Base-by-base conservation (phyloP, 257 asterid genomes). In the Jacaranda mimosifolia region DNA sequence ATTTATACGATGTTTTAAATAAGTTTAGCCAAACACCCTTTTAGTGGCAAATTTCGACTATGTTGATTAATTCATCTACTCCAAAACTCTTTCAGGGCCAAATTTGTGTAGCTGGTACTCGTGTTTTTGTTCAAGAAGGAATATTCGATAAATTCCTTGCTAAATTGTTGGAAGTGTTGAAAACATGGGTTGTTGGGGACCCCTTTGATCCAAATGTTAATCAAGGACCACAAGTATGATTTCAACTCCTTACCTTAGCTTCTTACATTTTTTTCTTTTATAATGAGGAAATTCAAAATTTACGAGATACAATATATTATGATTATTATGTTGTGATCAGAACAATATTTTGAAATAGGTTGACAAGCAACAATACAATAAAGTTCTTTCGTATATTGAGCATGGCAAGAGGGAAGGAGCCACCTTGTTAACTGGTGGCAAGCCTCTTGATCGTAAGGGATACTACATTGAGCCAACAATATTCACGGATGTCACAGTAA, bases 201-300 rank as follows among this genome's bases (percentile, higher is more conserved):
- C 95, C 97, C 46, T 89, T 92, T 39, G 88, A 92, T 80, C 89
- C 90, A 35, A 86, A 82, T 56, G 85, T 80, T 35, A 85, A 78
- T 56, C 93, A 90, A 63, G 97, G 97, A 32, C 97, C 97, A 48
- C 97, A 90, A 26, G 97, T 86, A 85, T n/a, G 51, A 15, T 26
- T 46, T 7, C 6, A 1, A 19, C 14, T 0, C 6, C 39, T 48
- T n/a, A 9, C 6, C 42, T 39, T 35, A 7, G 48, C 26, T 53
- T 53, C 9, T 53, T 53, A 14, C 53, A 1, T 48, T 48, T 10
- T 48, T 0, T 48, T 26, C 32, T 48, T 48, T 3, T 4, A 43
- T 10, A 2, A 4, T 63, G 14, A 7, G 18, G 48, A 40, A 73
- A 36, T 9, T 56, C 19, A 56, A 56, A 56, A 9, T 56, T 56